Evolutionary conservation across 2,329 filamentous ascomycete genomes (phyloP).

Genomic region (Fonsecaea nubica): DNA sequence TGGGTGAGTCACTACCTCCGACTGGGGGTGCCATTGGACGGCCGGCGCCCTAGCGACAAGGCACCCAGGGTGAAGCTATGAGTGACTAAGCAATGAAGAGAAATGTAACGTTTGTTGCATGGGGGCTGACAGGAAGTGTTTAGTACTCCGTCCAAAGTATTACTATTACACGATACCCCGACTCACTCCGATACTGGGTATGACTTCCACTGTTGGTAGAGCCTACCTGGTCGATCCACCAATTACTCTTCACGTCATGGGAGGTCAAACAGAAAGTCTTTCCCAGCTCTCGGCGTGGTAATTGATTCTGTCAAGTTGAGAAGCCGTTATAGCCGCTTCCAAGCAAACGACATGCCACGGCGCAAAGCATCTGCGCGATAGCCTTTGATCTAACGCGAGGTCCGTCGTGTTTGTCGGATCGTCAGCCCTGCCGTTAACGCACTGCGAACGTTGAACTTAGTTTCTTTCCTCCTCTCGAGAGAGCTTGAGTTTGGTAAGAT

Average conservation of each 20-base stretch:
- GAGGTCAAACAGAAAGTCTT: too few species aligned
- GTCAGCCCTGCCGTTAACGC: neutral
- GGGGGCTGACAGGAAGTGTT: too few species aligned
- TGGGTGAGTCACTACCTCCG: neutral
- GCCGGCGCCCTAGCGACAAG: neutral
- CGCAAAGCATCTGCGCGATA: neutral
- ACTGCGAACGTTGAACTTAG: neutral
- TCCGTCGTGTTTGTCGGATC: neutral
- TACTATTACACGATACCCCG: too few species aligned
- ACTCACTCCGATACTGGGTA: too few species aligned
- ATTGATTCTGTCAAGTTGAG: too few species aligned
- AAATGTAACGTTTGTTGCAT: neutral
- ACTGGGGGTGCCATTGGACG: slow-evolving; percentile 1
- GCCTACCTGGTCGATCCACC: too few species aligned
- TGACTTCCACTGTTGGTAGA: too few species aligned
- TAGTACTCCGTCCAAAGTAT: too few species aligned
- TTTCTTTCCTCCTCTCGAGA: neutral
- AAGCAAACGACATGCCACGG: too few species aligned
- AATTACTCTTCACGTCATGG: too few species aligned
- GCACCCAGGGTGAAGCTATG: neutral
- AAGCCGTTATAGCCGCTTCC: too few species aligned
- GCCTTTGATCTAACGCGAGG: neutral
- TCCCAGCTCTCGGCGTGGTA: too few species aligned
- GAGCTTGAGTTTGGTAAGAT: neutral
- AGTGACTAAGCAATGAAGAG: neutral